Evolutionary conservation across 441 rosid genomes (phyloP).

Genomic region (Syzygium malaccense): DNA sequence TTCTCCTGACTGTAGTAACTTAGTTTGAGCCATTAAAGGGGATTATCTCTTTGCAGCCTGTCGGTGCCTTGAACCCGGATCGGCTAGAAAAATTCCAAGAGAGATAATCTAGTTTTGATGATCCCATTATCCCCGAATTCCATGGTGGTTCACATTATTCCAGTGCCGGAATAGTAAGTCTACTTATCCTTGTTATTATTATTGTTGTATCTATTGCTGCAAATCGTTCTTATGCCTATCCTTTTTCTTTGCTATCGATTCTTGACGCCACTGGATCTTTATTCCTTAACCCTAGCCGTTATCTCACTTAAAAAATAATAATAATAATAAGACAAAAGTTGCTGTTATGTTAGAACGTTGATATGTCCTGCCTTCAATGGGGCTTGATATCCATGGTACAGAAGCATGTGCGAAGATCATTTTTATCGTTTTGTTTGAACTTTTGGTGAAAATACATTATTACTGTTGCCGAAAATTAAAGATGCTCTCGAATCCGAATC

Average conservation of each 20-base stretch:
- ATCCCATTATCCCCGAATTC: constrained; percentile 97
- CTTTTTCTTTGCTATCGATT: neutral
- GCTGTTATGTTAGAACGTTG: neutral
- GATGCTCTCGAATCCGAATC: too few relatives aligned
- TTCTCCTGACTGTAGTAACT: constrained; percentile 9
- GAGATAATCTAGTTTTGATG: constrained; percentile 98
- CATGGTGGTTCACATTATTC: constrained; percentile 99
- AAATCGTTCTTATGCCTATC: neutral
- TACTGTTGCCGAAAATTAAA: too few relatives aligned
- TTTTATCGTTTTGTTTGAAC: too few relatives aligned
- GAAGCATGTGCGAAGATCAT: neutral
- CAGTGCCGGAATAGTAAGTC: constrained; percentile 93
- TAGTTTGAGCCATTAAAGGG: constrained; percentile 15
- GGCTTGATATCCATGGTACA: neutral
- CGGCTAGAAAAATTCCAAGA: constrained; percentile 89
- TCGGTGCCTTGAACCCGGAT: constrained; percentile 89
- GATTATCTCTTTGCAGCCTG: constrained; percentile 64
- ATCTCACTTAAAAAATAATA: neutral
- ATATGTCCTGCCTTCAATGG: neutral
- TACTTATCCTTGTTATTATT: neutral
- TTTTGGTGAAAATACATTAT: too few relatives aligned
- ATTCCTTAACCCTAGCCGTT: neutral
- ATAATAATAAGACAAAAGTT: neutral
- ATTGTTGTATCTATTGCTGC: neutral
- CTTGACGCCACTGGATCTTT: neutral